Evolutionary conservation across 2,329 filamentous ascomycete species (phyloP).

Genomic region (Neofusicoccum cordaticola): DNA sequence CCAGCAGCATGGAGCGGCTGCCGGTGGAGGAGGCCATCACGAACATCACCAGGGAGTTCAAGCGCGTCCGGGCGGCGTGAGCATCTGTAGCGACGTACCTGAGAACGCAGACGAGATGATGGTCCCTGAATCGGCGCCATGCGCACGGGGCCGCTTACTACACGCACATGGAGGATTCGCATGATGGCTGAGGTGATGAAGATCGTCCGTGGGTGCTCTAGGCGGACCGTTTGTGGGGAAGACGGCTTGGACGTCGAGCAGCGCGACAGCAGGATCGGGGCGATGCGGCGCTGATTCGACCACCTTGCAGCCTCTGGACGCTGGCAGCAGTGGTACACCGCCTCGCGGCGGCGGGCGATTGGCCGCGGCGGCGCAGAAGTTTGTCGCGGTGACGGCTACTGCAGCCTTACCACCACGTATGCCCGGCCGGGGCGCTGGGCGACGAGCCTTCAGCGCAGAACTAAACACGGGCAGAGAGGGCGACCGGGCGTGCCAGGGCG

Average conservation of each 20-base stretch:
- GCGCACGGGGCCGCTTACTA: background rate
- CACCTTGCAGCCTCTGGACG: background rate
- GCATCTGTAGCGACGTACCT: background rate
- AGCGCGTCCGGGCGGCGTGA: slow-evolving; percentile 28
- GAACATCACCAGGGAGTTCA: slow-evolving; percentile 56
- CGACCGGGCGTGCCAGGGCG: background rate
- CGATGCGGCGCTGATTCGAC: background rate
- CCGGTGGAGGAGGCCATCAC: slow-evolving; percentile 67
- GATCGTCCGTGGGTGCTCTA: background rate
- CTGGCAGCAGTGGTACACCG: background rate
- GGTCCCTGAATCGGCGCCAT: background rate
- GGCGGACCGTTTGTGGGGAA: slow-evolving; percentile 14
- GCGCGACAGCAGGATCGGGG: background rate
- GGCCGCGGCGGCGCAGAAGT: background rate
- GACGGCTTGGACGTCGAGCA: background rate
- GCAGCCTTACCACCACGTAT: slow-evolving; percentile 5
- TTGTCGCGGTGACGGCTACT: background rate
- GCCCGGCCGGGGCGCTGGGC: background rate
- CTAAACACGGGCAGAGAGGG: background rate
- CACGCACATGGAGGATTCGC: slow-evolving; percentile 3
- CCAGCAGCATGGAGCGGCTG: slow-evolving; percentile 67
- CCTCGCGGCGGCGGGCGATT: slow-evolving; percentile 10
- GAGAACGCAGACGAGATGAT: slow-evolving; percentile 5
- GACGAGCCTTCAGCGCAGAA: background rate
- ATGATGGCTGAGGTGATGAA: slow-evolving; percentile 1